Evolutionary conservation across 2,329 filamentous ascomycete genomes (phyloP), one percentile per base, ranked within the genome.

Genomic region (Chaetomiaceae sp.): DNA sequence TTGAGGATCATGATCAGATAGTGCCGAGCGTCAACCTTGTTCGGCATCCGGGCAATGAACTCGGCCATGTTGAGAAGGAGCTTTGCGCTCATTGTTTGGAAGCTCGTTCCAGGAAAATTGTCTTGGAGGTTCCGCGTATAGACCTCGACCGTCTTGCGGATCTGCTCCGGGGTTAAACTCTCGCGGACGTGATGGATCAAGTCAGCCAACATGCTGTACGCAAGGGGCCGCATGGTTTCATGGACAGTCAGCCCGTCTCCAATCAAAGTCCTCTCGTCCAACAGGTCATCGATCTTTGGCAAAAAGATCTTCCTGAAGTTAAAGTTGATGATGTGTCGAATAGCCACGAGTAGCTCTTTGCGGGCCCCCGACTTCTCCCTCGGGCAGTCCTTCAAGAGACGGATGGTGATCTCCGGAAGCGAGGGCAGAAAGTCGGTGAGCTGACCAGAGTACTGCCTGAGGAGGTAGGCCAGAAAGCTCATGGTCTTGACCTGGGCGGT

Each of bases 61-160:
- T 99, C 95, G 0, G 92, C 93, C 89, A 99, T 95, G 66, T 99
- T 99, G 12, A 99, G 75, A 1, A 99, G 75, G 3, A 99, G 75
- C 68, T 97, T 99, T 0, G 93, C 95, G 62, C 93, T 97, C 93
- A 99, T 99, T 0, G 93, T 99, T 68, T 99, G 95, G 65, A 99
- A 99, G 68, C 92, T 99, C 0, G 95, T 97, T 8, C 95, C 95
- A 0, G 93, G 95, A 56, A 96, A 96, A 57, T 89, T 89, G 67
- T 97, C 93, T 63, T 96, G 90, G 19, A 99, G 74, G 62, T 97
- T 97, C 64, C 86, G 89, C 1, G 95, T 97, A 68, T 99, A 99
- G 4, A 99, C 93, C 65, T 96, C 89, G 9, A 99, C 90, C 0
- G 95, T 97, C 64, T 91, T 88, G 41, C 91, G 83, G 56, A 99